Evolutionary conservation across 2,329 filamentous ascomycete genomes (phyloP), one percentile per base, ranked within the genome.

Genomic region (Ciborinia camelliae): DNA sequence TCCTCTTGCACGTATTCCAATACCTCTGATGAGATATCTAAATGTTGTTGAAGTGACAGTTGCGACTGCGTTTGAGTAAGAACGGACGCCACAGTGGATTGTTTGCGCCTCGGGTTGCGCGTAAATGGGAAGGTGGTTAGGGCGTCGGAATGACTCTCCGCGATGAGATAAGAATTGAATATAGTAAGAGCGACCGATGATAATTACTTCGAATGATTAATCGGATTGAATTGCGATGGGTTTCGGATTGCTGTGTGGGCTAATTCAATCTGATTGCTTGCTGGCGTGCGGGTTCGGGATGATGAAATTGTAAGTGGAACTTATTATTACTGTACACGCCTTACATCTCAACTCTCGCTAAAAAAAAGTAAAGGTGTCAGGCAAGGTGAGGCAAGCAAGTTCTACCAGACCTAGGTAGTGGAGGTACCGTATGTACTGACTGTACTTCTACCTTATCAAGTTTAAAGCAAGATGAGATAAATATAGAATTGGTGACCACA

Each of bases 1-100:
- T 77, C 78, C 76, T 81, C 79, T 73, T 77, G 78, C 68, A 77
- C 78, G 74, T 81, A 84, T 68, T 79, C 79, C 71, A 81, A 76
- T 71, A 86, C 77, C 68, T 82, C 80, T 58, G 82, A 82, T 64
- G 81, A 78, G 68, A 86, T 78, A 69, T 85, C 82, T 69, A 86
- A 79, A 70, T 87, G 83, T 74, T 86, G 84, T 75, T 86, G 83
- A 51, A 86, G 78, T 68, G 84, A 85, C 67, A 86, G 79, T 75
- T 84, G 71, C 58, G 68, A 58, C 63, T 70, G 67, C 59, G 64
- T 71, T 55, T 68, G 54, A 39, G 66, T 69, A 51, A 73, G 60
- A 62, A 68, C 67, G 57, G 65, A 61, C 70, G 72, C 73, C 73
- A 73, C 73, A 63, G 67, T 74, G 61, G 65, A 64, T 41, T 57